Percentiles rank a stretch among this genome's conserved stretches.
phyloP scores from a whole-genome alignment of 2,329 filamentous ascomycete species.

The Gnomoniopsis smithogilvyi region DNA sequence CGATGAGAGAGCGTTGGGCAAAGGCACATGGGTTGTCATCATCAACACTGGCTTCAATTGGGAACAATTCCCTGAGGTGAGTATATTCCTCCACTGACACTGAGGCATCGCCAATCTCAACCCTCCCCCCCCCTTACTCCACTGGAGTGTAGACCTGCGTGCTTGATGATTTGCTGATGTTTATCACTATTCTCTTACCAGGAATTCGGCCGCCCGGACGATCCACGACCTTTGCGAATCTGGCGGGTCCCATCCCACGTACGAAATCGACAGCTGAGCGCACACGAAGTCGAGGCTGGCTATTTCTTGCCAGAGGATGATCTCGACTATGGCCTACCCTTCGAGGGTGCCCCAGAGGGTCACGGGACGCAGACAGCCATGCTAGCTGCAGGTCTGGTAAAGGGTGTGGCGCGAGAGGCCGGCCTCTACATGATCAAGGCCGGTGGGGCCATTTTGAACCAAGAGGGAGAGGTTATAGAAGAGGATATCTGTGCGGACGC shows the following conservation, averaged over 20 bases:
- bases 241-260: slow-evolving; percentile 2
- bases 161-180: background rate
- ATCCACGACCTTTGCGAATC: background rate
- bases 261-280: background rate
- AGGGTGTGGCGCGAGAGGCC: background rate
- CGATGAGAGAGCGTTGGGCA: background rate
- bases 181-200: background rate
- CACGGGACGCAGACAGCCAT: slow-evolving; percentile 10
- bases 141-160: background rate
- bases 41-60: slow-evolving; percentile 10
- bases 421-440: slow-evolving; percentile 13
- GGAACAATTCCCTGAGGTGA: slow-evolving; percentile 6
- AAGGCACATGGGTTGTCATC: slow-evolving; percentile 3
- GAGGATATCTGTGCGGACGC: slow-evolving; percentile 2
- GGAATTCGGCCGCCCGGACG: slow-evolving; percentile 1
- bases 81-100: background rate
- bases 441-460: background rate
- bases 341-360: slow-evolving; percentile 6
- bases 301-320: background rate
- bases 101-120: too few species aligned
- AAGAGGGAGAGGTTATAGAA: background rate
- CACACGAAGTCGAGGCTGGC: background rate
- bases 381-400: background rate
- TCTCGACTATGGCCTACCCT: slow-evolving; percentile 1
- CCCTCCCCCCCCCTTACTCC: background rate